Percentiles rank a stretch among this genome's conserved stretches.
These are phyloP conservation scores for Draba incana DNA, from an alignment of 345 rosid species.

Conservation along the genomic window DNA sequence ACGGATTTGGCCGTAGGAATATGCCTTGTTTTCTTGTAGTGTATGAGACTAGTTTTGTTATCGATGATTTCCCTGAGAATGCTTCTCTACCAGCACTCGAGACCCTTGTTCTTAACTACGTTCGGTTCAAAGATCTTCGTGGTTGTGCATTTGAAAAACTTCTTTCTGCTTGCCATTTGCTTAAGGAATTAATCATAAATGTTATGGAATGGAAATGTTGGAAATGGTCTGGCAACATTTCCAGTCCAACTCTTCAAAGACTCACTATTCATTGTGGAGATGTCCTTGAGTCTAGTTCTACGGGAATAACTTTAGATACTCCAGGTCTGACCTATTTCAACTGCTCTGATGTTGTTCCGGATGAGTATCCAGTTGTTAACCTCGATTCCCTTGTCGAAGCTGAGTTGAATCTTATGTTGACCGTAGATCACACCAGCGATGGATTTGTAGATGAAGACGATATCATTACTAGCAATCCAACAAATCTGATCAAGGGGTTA, in stretches of 20 bases:
- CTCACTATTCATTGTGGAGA: background rate
- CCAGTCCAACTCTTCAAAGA: background rate
- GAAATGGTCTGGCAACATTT: constrained; percentile 6
- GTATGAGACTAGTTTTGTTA: background rate
- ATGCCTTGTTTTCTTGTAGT: too few relatives aligned
- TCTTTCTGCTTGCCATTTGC: constrained; percentile 9
- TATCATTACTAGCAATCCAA: too few relatives aligned
- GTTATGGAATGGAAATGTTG: background rate
- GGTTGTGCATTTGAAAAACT: constrained; percentile 7
- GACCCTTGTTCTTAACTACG: background rate
- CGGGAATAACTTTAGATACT: background rate
- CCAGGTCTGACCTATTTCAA: background rate
- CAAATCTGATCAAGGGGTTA: background rate
- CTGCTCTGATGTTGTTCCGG: background rate
- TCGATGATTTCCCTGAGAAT: background rate
- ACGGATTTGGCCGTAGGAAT: too few relatives aligned
- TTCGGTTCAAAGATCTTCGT: background rate
- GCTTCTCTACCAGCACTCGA: constrained; percentile 8
- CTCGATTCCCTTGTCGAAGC: constrained; percentile 13
- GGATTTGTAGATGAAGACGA: too few relatives aligned
- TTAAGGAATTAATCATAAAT: background rate
- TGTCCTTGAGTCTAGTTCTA: too few relatives aligned
- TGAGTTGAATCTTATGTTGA: background rate
- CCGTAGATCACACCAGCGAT: too few relatives aligned
- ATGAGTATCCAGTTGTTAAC: constrained; percentile 11